Percentiles rank a stretch among this genome's conserved stretches.
These are phyloP conservation scores for Hypoxylon intermedium DNA, from an alignment of 495 filamentous ascomycete species.

Conservation along the genomic window DNA sequence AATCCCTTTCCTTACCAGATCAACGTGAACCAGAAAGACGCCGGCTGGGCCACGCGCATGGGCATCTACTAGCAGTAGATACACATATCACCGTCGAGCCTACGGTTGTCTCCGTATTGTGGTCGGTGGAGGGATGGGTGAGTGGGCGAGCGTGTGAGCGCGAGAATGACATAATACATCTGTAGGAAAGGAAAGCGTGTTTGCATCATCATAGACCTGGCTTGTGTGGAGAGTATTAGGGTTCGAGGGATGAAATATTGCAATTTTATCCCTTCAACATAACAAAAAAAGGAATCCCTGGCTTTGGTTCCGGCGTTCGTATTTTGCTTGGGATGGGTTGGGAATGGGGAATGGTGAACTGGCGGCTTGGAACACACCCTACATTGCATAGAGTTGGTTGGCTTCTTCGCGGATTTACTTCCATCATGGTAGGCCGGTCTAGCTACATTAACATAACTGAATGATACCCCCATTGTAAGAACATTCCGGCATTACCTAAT, in stretches of 20 bases:
- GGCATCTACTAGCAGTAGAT: slow-evolving; percentile 68
- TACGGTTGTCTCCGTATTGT: too few relatives aligned
- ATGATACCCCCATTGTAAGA: slow-evolving; percentile 5
- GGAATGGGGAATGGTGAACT: too few relatives aligned
- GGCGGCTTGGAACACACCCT: slow-evolving; percentile 5
- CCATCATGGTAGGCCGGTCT: neutral
- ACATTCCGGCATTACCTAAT: neutral
- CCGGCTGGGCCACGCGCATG: slow-evolving; percentile 81
- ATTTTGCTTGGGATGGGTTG: slow-evolving; percentile 4
- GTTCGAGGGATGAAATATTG: neutral
- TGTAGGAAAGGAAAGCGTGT: too few relatives aligned
- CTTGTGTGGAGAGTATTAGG: neutral
- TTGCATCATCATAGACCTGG: neutral
- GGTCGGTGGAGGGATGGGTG: too few relatives aligned
- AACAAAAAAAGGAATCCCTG: neutral
- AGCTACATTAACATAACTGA: neutral
- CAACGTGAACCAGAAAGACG: slow-evolving; percentile 76
- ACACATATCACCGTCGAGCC: too few relatives aligned
- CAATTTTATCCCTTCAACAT: neutral
- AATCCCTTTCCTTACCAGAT: slow-evolving; percentile 98
- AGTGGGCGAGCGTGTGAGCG: too few relatives aligned
- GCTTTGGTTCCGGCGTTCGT: slow-evolving; percentile 16
- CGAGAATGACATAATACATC: too few relatives aligned
- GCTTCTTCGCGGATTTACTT: slow-evolving; percentile 25
- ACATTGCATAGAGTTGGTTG: slow-evolving; percentile 11